Evolutionary conservation across 2,329 filamentous ascomycete species (phyloP).

Genomic region (Penicillium decumbens): DNA sequence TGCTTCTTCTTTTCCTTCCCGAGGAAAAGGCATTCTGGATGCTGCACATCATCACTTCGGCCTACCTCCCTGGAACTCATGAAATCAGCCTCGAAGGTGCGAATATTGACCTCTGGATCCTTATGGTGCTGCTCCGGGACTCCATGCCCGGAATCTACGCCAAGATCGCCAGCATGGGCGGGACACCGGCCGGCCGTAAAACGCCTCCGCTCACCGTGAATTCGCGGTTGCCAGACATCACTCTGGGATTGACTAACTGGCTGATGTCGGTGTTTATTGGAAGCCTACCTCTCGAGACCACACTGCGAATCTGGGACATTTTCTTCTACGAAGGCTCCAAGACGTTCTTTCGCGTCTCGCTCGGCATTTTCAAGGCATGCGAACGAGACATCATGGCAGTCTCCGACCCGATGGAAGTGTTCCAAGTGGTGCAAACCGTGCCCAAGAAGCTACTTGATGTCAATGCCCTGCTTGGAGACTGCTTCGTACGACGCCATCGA

Average conservation of each 20-base stretch:
- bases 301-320: slow-evolving; percentile 87
- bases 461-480: slow-evolving; percentile 75
- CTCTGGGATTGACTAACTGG: slow-evolving; percentile 89
- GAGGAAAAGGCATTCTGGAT: slow-evolving; percentile 93
- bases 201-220: slow-evolving; percentile 41
- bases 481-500: slow-evolving; percentile 73
- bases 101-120: slow-evolving; percentile 87
- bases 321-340: slow-evolving; percentile 95
- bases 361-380: slow-evolving; percentile 85
- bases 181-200: slow-evolving; percentile 34
- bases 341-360: slow-evolving; percentile 84
- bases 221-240: slow-evolving; percentile 74
- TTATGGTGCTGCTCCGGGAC: slow-evolving; percentile 82
- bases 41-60: slow-evolving; percentile 82
- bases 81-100: slow-evolving; percentile 85
- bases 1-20: slow-evolving; percentile 82
- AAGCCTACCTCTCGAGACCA: slow-evolving; percentile 84
- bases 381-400: slow-evolving; percentile 75
- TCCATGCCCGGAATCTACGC: slow-evolving; percentile 78
- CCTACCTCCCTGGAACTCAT: slow-evolving; percentile 86
- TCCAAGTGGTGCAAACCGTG: slow-evolving; percentile 84
- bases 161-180: slow-evolving; percentile 72
- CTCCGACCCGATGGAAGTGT: slow-evolving; percentile 87
- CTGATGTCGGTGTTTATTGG: slow-evolving; percentile 98
- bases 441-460: slow-evolving; percentile 77